Evolutionary conservation across 1,139 yeast genomes (phyloP), one percentile per base, ranked within the genome.

Genomic region (Pichia sp.): DNA sequence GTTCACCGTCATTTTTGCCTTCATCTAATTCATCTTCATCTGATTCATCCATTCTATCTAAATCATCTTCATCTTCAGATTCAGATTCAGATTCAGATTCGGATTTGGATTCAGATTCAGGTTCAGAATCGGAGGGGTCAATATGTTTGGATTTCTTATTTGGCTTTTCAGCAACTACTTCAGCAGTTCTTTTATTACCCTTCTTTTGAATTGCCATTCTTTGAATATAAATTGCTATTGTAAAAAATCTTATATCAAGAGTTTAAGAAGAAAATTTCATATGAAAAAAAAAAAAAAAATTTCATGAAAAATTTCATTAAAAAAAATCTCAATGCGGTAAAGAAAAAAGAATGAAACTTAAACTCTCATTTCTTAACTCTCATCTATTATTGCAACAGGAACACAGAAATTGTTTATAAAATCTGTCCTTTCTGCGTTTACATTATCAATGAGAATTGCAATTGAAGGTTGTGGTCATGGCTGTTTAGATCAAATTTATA

Each of bases 381-480:
- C n/a, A n/a, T n/a, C n/a, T n/a, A n/a, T n/a, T n/a, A n/a, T n/a
- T n/a, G n/a, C n/a, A n/a, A n/a, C n/a, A n/a, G n/a, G n/a, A n/a
- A n/a, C n/a, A n/a, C n/a, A n/a, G n/a, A n/a, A n/a, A n/a, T n/a
- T n/a, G n/a, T n/a, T n/a, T n/a, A n/a, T n/a, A n/a, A n/a, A n/a
- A n/a, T n/a, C n/a, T n/a, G n/a, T n/a, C n/a, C n/a, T n/a, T n/a
- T n/a, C n/a, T n/a, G n/a, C n/a, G n/a, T n/a, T n/a, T n/a, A n/a
- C n/a, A n/a, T n/a, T n/a, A n/a, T n/a, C n/a, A 38, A 51, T 60
- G 52, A 55, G 41, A 37, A 54, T 89, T 12, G 96, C 95, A 6
- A 73, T 89, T 0, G 92, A 87, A 58, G 99, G 99, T 22, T 92
- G 99, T 61, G 82, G 96, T 52, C 99, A 92, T 62, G 97, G 98